phyloP scores from a whole-genome alignment of 345 rosid genomes.

The Crucihimalaya himalaica region DNA sequence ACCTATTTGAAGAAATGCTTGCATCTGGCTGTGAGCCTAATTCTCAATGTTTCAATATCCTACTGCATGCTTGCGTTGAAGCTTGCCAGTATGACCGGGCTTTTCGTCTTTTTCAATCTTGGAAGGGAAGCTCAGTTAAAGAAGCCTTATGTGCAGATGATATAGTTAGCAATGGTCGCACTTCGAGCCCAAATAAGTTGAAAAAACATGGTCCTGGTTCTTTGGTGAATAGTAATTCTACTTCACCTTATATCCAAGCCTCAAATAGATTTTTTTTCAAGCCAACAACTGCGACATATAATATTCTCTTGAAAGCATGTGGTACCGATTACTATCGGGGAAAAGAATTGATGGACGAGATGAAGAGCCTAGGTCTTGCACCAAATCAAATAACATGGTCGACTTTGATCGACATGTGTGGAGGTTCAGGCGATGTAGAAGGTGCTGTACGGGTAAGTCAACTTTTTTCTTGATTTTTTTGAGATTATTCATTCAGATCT shows the following conservation, averaged over 20 bases:
- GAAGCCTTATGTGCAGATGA: constrained; percentile 39
- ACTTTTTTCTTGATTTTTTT: constrained; percentile 2
- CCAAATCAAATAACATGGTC: constrained; percentile 89
- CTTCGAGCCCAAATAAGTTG: constrained; percentile 26
- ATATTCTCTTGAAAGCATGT: constrained; percentile 86
- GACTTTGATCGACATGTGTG: constrained; percentile 76
- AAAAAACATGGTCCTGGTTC: constrained; percentile 15
- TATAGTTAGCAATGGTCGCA: constrained; percentile 15
- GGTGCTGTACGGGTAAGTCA: constrained; percentile 73
- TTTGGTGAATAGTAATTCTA: constrained; percentile 37
- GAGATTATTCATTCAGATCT: background rate
- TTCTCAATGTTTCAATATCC: constrained; percentile 80
- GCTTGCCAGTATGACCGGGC: constrained; percentile 89
- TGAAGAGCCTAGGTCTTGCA: constrained; percentile 69
- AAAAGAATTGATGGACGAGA: constrained; percentile 77
- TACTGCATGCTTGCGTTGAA: constrained; percentile 90
- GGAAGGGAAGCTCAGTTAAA: constrained; percentile 52
- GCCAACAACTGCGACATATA: constrained; percentile 75
- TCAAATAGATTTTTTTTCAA: constrained; percentile 54
- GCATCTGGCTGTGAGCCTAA: constrained; percentile 80
- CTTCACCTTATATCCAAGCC: constrained; percentile 45
- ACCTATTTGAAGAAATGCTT: constrained; percentile 83
- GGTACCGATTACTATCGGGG: constrained; percentile 70
- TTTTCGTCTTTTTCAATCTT: constrained; percentile 76
- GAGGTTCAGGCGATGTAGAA: constrained; percentile 67